A percentile compares a stretch with the other conserved stretches of the same genome.
phyloP scores from a whole-genome alignment of 371 early-diverging fungal species.

The Batrachochytrium dendrobatidis region DNA sequence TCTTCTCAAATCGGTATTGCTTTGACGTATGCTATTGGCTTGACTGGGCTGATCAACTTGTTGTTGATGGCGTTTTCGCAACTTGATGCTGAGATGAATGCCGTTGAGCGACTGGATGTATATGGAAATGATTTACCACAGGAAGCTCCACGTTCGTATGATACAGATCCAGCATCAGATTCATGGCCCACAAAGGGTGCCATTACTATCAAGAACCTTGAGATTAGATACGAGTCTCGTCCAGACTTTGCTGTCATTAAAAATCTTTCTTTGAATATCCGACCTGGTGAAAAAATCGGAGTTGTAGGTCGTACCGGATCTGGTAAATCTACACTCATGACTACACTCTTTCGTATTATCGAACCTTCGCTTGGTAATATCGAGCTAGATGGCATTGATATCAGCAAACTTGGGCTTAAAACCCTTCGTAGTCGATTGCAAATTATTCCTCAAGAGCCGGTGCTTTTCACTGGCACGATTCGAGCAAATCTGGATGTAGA shows the following conservation, averaged over 20 bases:
- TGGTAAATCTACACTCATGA: constrained; percentile 83
- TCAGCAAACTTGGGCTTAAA: constrained; percentile 19
- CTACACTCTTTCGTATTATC: constrained; percentile 81
- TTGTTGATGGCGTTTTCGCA: constrained; percentile 7
- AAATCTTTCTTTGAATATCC: constrained; percentile 47
- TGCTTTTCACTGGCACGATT: constrained; percentile 66
- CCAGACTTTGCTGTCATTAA: constrained; percentile 8
- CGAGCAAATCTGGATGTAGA: constrained; percentile 27
- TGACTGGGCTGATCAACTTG: constrained; percentile 36
- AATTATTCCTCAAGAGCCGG: constrained; percentile 62
- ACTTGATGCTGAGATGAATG: constrained; percentile 9
- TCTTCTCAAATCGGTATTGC: constrained; percentile 40
- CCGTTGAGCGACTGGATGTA: constrained; percentile 71
- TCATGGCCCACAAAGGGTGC: constrained; percentile 43
- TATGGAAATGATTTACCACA: constrained; percentile 42
- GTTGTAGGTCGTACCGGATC: constrained; percentile 47
- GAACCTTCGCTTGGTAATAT: constrained; percentile 66
- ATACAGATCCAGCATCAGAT: neutral
- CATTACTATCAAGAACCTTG: constrained; percentile 47
- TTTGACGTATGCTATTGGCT: constrained; percentile 55
- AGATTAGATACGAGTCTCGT: constrained; percentile 32
- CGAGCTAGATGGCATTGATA: constrained; percentile 61
- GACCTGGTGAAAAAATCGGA: constrained; percentile 40
- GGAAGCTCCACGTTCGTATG: constrained; percentile 12
- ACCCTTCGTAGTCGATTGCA: constrained; percentile 49